phyloP scores from a whole-genome alignment of 768 basidiomycete species.

The Agrocybe pediades region DNA sequence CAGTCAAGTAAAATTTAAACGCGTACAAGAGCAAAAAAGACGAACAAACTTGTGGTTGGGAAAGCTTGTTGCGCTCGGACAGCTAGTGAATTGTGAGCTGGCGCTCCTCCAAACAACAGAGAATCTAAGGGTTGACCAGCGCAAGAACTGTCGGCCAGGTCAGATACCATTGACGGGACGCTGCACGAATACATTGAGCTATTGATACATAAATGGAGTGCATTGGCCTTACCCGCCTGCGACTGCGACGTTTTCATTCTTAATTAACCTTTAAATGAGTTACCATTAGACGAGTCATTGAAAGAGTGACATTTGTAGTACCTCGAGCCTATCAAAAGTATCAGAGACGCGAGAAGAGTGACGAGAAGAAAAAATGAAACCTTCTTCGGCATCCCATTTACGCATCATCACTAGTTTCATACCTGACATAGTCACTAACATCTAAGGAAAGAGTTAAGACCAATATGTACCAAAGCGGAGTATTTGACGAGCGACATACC shows the following conservation, averaged over 20 bases:
- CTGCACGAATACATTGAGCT: constrained; percentile 25
- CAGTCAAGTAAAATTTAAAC: neutral
- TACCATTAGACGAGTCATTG: neutral
- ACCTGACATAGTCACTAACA: constrained; percentile 54
- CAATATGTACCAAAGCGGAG: neutral
- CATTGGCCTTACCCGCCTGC: constrained; percentile 48
- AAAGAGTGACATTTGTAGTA: constrained; percentile 2
- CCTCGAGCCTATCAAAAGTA: constrained; percentile 19
- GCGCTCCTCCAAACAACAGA: constrained; percentile 54
- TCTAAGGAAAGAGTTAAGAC: constrained; percentile 29
- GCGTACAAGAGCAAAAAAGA: neutral
- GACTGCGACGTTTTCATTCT: constrained; percentile 51
- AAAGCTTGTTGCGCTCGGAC: constrained; percentile 47
- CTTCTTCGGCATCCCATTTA: constrained; percentile 61
- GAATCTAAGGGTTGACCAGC: constrained; percentile 42
- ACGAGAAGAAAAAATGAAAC: constrained; percentile 27
- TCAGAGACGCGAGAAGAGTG: constrained; percentile 8
- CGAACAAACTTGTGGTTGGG: constrained; percentile 46
- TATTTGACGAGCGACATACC: constrained; percentile 22
- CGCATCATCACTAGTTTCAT: constrained; percentile 57
- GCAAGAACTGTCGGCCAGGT: constrained; percentile 52
- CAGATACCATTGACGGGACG: constrained; percentile 64
- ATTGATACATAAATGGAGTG: neutral
- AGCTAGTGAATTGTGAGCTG: constrained; percentile 49
- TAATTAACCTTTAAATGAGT: constrained; percentile 43